phyloP scores from a whole-genome alignment of 345 rosid species.

The Hevea brasiliensis region DNA sequence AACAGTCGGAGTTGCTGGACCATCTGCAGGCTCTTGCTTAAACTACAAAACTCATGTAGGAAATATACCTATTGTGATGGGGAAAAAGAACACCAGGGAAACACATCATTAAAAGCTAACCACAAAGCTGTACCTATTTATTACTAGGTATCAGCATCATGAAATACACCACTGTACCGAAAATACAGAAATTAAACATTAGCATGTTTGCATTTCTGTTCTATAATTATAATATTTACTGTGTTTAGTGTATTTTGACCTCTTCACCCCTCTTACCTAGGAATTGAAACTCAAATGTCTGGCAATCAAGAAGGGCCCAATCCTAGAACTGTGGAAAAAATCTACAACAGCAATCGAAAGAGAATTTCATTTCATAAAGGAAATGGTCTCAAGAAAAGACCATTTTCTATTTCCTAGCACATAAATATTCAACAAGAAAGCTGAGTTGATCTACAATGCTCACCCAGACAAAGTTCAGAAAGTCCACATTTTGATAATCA shows the following conservation, averaged over 20 bases:
- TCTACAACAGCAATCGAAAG: not conserved
- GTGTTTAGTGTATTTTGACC: not conserved
- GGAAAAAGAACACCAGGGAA: conserved; percentile 5
- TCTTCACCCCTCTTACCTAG: too few species aligned
- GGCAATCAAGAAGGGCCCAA: not conserved
- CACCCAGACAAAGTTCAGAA: not conserved
- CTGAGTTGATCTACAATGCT: not conserved
- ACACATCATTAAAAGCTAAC: not conserved
- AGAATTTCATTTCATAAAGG: not conserved
- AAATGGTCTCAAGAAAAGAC: not conserved
- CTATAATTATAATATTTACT: not conserved
- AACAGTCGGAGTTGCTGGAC: conserved; percentile 84
- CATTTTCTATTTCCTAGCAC: not conserved
- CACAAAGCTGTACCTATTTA: not conserved
- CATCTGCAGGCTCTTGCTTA: conserved; percentile 86
- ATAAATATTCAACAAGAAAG: not conserved
- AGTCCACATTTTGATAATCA: not conserved
- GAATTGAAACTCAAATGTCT: not conserved
- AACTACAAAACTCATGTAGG: conserved; percentile 83
- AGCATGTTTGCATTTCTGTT: not conserved
- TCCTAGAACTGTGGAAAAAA: not conserved
- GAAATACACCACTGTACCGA: too few species aligned
- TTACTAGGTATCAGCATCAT: not conserved
- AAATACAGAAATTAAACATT: not conserved
- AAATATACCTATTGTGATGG: conserved; percentile 59